These are phyloP conservation scores for Fusarium falciforme DNA, from an alignment of 2,329 filamentous ascomycete genomes.

Conservation along the genomic window DNA sequence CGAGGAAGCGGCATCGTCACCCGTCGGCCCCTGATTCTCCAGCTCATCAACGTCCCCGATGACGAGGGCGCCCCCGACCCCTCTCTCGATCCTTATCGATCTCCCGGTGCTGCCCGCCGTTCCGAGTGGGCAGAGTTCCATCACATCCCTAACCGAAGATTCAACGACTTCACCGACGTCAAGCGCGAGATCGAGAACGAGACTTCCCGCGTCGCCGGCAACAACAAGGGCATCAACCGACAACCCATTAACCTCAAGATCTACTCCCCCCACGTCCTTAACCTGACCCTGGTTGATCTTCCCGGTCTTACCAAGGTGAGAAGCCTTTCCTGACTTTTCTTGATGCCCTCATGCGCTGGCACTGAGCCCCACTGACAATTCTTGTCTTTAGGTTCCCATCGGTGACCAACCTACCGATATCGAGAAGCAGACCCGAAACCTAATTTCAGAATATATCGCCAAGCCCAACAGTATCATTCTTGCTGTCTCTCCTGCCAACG, in stretches of 20 bases:
- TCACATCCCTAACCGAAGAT: constrained; percentile 88
- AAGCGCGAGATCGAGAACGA: constrained; percentile 98
- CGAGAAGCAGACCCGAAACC: constrained; percentile 95
- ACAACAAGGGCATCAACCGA: constrained; percentile 97
- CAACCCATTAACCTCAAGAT: constrained; percentile 99
- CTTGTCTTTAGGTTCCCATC: constrained; percentile 79
- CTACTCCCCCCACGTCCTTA: constrained; percentile 96
- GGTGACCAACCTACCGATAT: constrained; percentile 98
- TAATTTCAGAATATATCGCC: constrained; percentile 98
- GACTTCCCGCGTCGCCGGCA: constrained; percentile 89
- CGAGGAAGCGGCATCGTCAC: constrained; percentile 98
- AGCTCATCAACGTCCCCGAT: constrained; percentile 95
- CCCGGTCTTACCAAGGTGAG: constrained; percentile 92
- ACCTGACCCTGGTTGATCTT: constrained; percentile 94
- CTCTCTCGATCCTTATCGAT: constrained; percentile 77
- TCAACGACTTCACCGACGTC: constrained; percentile 92
- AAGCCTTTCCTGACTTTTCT: constrained; percentile 32
- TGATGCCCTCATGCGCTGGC: constrained; percentile 21
- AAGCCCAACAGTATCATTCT: constrained; percentile 99
- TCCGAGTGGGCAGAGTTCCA: constrained; percentile 95
- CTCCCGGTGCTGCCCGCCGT: constrained; percentile 75
- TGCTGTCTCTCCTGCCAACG: constrained; percentile 96
- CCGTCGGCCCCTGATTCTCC: constrained; percentile 90
- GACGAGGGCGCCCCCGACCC: constrained; percentile 76
- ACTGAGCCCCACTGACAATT: constrained; percentile 32